These are phyloP conservation scores for Starmerella lactis-condensi DNA, from an alignment of 805 yeast species.

Conservation along the genomic window DNA sequence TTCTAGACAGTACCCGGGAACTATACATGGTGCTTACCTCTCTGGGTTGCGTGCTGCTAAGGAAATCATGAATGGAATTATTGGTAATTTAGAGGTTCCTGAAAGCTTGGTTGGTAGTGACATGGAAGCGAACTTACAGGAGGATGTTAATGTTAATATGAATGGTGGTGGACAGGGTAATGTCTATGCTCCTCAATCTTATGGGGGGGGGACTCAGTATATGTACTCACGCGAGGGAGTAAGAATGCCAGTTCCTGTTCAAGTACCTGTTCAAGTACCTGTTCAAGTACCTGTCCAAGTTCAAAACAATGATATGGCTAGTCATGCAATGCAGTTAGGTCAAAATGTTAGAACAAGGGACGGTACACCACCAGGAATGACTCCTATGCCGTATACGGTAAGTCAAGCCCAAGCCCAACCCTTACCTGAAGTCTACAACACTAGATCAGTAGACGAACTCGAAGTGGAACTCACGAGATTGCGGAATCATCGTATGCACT, in stretches of 20 bases:
- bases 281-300: no score
- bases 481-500: conserved; percentile 17
- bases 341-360: no score
- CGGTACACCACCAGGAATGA: no score
- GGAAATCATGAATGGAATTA: conserved; percentile 25
- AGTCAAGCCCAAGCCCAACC: background rate
- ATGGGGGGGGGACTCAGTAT: no score
- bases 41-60: conserved; percentile 28
- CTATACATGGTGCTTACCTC: conserved; percentile 29
- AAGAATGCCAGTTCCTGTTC: no score
- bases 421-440: background rate
- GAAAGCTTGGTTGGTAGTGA: conserved; percentile 19
- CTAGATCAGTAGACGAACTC: conserved; percentile 7
- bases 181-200: no score
- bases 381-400: background rate
- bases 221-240: no score
- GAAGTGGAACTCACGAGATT: conserved; percentile 19
- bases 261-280: no score
- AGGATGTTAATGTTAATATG: background rate
- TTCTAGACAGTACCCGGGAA: conserved; percentile 26
- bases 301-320: background rate
- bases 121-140: background rate
- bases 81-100: conserved; percentile 26
- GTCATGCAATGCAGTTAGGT: background rate
- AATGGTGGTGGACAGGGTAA: background rate